These are phyloP conservation scores for Xylariaceae sp. DNA, from an alignment of 2,329 filamentous ascomycete genomes.

Conservation along the genomic window DNA sequence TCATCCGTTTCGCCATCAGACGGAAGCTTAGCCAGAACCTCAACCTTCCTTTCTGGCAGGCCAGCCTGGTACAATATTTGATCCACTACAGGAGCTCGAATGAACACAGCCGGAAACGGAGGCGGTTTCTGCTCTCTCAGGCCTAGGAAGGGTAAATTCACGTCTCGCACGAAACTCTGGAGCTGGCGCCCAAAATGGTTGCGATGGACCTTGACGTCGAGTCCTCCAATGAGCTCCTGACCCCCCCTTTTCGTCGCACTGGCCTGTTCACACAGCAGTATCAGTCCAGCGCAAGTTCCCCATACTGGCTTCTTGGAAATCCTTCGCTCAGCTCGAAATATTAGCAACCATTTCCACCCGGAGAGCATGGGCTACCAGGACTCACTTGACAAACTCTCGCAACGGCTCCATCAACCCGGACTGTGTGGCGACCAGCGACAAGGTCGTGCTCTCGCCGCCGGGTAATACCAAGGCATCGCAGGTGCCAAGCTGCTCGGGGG, in stretches of 20 bases:
- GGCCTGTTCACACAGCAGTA: conserved; percentile 85
- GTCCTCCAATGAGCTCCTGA: conserved; percentile 89
- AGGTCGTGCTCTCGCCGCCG: conserved; percentile 93
- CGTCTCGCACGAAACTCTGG: conserved; percentile 82
- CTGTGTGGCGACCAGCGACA: conserved; percentile 84
- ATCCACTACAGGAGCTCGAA: conserved; percentile 92
- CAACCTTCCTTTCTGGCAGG: conserved; percentile 43
- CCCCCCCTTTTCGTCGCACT: conserved; percentile 89
- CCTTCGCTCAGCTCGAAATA: conserved; percentile 48
- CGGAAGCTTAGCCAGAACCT: conserved; percentile 59
- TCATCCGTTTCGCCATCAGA: conserved; percentile 62
- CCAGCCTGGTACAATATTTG: conserved; percentile 61
- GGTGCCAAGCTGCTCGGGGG: conserved; percentile 67
- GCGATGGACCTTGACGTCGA: conserved; percentile 87
- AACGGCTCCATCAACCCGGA: conserved; percentile 84
- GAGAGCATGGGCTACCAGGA: conserved; percentile 21
- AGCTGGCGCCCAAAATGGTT: conserved; percentile 96
- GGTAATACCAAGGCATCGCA: conserved; percentile 90
- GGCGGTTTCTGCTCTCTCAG: conserved; percentile 34
- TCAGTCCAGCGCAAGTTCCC: conserved; percentile 96
- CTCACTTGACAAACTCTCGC: conserved; percentile 87
- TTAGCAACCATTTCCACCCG: not conserved
- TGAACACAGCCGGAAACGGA: conserved; percentile 87
- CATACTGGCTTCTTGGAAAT: conserved; percentile 81
- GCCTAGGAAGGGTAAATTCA: conserved; percentile 74